Conservation (phyloP, 495 filamentous ascomycete species). For the Lasiosphaeria ovina region DNA sequence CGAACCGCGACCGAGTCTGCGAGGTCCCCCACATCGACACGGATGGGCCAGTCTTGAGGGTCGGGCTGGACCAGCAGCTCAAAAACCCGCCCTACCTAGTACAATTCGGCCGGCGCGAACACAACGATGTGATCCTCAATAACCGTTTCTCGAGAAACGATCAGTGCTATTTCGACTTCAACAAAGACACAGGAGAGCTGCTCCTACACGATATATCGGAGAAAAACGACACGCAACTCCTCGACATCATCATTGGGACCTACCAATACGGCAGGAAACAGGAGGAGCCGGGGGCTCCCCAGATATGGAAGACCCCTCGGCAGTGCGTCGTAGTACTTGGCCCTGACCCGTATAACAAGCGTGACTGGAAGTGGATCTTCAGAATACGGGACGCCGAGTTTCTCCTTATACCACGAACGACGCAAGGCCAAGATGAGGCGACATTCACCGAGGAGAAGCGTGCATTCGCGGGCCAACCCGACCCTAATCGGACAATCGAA, state of each 20-base stretch:
- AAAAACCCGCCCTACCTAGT: conserved; percentile 17
- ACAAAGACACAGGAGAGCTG: conserved; percentile 17
- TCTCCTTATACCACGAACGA: conserved; percentile 12
- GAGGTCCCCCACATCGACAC: not conserved
- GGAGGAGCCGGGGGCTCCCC: conserved; percentile 5
- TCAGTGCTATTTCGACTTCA: conserved; percentile 19
- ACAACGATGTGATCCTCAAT: conserved; percentile 18
- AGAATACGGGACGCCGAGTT: conserved; percentile 14
- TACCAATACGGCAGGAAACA: not conserved
- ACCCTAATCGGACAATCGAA: conserved; percentile 15
- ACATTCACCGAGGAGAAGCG: conserved; percentile 12
- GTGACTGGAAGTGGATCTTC: conserved; percentile 15
- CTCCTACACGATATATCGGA: conserved; percentile 17
- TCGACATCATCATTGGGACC: conserved; percentile 6
- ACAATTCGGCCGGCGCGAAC: conserved; percentile 14
- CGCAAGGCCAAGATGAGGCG: conserved; percentile 9
- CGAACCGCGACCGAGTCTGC: conserved; percentile 9
- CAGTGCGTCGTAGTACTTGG: conserved; percentile 18
- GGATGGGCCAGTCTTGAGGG: conserved; percentile 7
- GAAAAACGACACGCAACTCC: conserved; percentile 16
- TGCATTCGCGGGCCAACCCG: conserved; percentile 14
- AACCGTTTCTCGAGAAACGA: conserved; percentile 16
- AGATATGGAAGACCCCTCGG: conserved; percentile 19
- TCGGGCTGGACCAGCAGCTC: conserved; percentile 13
- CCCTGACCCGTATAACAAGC: no score